Base-by-base conservation (phyloP, 192 early-diverging fungal species). In the Umbelopsis isabellina region DNA sequence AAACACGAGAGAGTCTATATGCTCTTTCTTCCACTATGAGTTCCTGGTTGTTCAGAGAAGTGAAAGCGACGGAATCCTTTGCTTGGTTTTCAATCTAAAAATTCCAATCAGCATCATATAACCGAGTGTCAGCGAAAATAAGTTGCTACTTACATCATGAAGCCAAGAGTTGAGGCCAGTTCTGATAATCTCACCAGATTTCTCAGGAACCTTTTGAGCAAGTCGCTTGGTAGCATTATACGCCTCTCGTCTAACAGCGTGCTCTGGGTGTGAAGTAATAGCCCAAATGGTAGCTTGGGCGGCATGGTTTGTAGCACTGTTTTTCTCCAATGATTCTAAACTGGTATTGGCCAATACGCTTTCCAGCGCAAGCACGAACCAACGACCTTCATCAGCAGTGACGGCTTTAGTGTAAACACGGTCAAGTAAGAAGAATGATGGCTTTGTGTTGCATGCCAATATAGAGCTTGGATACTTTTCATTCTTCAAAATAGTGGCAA, bases 401-500 rank as follows among this genome's bases (percentile, higher is more conserved):
- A 86, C 75, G 44, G 91, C 83, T 75, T 94, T 94, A 61, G 84
- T 85, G 68, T 90, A 96, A 35, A 90, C 88, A 76, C 92, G 93
- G 65, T 96, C 94, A 86, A 90, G 91, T 46, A 95, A 76, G 12
- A 93, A 80, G 53, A 91, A 91, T 7, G 93, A 92, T 61, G 88
- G 90, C 66, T 91, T 88, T 18, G 86, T 76, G 6, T 70, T 72
- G 25, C 78, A 70, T 4, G 75, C 67, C 48, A 84, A 66, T 7
- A 85, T 65, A 2, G 79, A 52, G n/a, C 35, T 65, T 15, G 68
- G 73, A 25, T 74, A 78, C 35, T 85, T 83, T 30, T 81, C 73
- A 30, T 75, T 72, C 30, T 84, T 82, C 45, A 87, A 45, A 13
- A 81, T 33, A 21, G 79, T 76, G 0, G 51, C 69, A 0, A 73